These are phyloP conservation scores for Collybia mongolica DNA, from an alignment of 768 basidiomycete species.

Conservation along the genomic window DNA sequence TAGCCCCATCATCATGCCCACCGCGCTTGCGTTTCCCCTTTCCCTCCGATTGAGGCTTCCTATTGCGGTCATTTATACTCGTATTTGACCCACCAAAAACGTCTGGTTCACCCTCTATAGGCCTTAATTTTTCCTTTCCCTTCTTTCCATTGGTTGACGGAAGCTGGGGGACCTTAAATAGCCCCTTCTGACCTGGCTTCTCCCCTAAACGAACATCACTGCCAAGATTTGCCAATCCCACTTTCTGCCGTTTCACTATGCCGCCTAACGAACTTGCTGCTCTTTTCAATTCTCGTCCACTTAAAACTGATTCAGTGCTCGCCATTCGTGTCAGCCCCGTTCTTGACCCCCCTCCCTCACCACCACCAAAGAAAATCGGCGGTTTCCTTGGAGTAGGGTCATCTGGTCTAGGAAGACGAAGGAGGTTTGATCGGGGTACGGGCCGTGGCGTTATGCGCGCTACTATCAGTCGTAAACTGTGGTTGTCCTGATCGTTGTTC, in stretches of 20 bases:
- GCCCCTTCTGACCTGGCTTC: slow-evolving; percentile 15
- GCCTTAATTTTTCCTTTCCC: slow-evolving; percentile 37
- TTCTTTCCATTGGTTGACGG: slow-evolving; percentile 29
- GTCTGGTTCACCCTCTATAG: slow-evolving; percentile 28
- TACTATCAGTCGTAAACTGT: slow-evolving; percentile 45
- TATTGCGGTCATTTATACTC: slow-evolving; percentile 14
- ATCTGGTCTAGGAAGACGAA: slow-evolving; percentile 62
- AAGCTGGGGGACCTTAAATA: slow-evolving; percentile 52
- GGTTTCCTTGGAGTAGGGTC: slow-evolving; percentile 78
- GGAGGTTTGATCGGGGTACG: slow-evolving; percentile 26
- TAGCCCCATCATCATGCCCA: slow-evolving; percentile 15
- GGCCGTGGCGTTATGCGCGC: slow-evolving; percentile 51
- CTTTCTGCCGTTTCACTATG: slow-evolving; percentile 32
- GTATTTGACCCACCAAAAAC: slow-evolving; percentile 30
- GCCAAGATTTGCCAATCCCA: slow-evolving; percentile 27
- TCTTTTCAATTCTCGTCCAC: slow-evolving; percentile 14
- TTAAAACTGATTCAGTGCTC: slow-evolving; percentile 17
- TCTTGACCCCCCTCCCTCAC: slow-evolving; percentile 8
- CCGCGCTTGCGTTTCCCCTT: slow-evolving; percentile 29
- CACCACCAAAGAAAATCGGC: slow-evolving; percentile 36
- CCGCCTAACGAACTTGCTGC: slow-evolving; percentile 6
- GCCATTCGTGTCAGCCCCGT: slow-evolving; percentile 28
- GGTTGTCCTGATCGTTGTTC: slow-evolving; percentile 13
- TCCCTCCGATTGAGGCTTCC: slow-evolving; percentile 8
- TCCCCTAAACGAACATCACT: slow-evolving; percentile 34